A percentile compares a stretch with the other conserved stretches of the same genome.
Conservation (phyloP, 2,329 filamentous ascomycete species). For the Aspergillus tanneri region DNA sequence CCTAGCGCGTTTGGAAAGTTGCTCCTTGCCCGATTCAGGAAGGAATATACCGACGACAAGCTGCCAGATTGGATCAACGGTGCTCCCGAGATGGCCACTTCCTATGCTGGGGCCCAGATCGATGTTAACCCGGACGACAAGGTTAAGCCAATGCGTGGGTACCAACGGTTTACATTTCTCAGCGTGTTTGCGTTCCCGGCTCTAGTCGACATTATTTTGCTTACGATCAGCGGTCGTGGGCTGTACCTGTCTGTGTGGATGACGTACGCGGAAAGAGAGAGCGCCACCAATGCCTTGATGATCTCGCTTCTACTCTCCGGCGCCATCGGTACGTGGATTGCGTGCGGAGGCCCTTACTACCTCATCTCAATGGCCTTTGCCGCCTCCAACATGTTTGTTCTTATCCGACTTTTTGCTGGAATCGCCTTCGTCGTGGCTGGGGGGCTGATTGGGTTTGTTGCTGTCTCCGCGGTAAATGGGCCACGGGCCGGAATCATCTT, state of each 20-base stretch:
- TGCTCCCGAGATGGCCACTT: conserved; percentile 50
- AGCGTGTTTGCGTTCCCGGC: conserved; percentile 64
- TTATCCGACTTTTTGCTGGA: conserved; percentile 54
- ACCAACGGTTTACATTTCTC: conserved; percentile 56
- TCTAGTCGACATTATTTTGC: conserved; percentile 59
- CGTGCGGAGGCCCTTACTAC: conserved; percentile 63
- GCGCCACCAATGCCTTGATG: conserved; percentile 59
- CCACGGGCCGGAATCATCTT: conserved; percentile 56
- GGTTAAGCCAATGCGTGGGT: conserved; percentile 45
- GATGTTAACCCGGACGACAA: conserved; percentile 53
- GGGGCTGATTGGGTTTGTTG: conserved; percentile 54
- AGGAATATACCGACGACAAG: conserved; percentile 47
- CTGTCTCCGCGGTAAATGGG: conserved; percentile 48
- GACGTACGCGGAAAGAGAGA: conserved; percentile 49
- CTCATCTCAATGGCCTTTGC: conserved; percentile 57
- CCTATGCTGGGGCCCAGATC: conserved; percentile 54
- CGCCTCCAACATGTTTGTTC: conserved; percentile 56
- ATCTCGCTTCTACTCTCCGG: conserved; percentile 60
- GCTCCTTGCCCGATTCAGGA: conserved; percentile 43
- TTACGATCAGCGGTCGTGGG: conserved; percentile 60
- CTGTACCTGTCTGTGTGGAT: conserved; percentile 62
- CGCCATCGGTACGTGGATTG: conserved; percentile 63
- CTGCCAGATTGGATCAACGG: conserved; percentile 54
- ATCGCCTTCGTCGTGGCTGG: conserved; percentile 53
- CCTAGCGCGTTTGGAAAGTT: conserved; percentile 51